Conservation (phyloP, 768 basidiomycete genomes). For the Russula foetens region DNA sequence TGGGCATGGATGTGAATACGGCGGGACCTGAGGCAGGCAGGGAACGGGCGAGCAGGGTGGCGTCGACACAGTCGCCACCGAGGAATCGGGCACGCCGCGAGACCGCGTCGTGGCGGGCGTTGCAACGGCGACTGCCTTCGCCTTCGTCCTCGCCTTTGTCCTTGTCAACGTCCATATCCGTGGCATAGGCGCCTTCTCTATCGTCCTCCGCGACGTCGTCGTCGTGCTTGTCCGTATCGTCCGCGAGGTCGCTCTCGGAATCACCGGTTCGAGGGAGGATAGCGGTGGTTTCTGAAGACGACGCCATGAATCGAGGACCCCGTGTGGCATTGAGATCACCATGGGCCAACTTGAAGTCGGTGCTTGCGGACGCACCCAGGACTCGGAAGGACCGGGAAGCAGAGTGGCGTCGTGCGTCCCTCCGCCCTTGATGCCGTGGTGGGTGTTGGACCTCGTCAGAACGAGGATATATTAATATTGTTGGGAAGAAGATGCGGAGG, state of each 20-base stretch:
- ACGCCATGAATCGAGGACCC: background rate
- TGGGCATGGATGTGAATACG: too few relatives aligned
- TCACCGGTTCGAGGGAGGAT: background rate
- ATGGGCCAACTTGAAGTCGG: background rate
- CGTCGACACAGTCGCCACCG: too few relatives aligned
- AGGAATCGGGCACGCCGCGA: too few relatives aligned
- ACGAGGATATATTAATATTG: background rate
- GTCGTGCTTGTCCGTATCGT: background rate
- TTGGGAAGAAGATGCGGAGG: background rate
- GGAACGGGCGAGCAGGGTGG: too few relatives aligned
- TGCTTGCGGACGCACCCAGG: slow-evolving; percentile 11
- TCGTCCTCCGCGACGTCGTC: background rate
- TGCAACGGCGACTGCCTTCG: too few relatives aligned
- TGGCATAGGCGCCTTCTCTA: too few relatives aligned
- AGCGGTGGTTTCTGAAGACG: background rate
- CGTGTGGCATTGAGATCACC: background rate
- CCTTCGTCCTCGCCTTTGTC: too few relatives aligned
- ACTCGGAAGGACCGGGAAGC: slow-evolving; percentile 6
- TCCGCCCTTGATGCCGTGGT: background rate
- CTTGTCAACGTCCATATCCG: too few relatives aligned
- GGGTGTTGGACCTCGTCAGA: background rate
- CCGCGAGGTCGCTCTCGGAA: background rate
- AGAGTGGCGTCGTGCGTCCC: slow-evolving; percentile 3
- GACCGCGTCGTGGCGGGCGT: too few relatives aligned
- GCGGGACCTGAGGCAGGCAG: too few relatives aligned